Evolutionary conservation across 306 rosid genomes (phyloP), one percentile per base, ranked within the genome.

Genomic region (Calophaca sinica): DNA sequence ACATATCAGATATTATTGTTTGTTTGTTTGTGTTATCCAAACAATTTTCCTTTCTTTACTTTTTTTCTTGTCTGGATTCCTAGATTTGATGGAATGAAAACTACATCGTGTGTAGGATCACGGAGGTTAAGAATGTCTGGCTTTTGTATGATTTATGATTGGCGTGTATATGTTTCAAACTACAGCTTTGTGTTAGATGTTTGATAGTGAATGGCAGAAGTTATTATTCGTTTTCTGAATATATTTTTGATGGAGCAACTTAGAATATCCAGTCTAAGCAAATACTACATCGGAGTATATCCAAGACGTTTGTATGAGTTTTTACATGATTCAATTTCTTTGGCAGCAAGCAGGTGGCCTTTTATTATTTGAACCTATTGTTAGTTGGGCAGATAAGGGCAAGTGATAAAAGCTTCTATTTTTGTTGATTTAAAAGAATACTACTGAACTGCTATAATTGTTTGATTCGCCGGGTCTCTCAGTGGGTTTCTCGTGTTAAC

Each of bases 51-150:
- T 74, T 26, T 39, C 6, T 28, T 73, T n/a, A 63, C 3, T 8
- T 6, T 2, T 5, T 51, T 13, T 14, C 33, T 15, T 6, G 65
- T 11, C 5, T 59, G 5, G 59, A 38, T 69, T 69, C 20, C 33
- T 69, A 11, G 55, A 53, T 77, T 72, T 62, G 62, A 68, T 60
- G 67, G 39, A 14, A 31, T 42, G 68, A 77, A 73, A 67, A 71
- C 73, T 14, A 45, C 59, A 50, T 36, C 12, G 10, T 65, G 45
- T 67, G 14, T 35, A 36, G 44, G 45, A 74, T 72, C 48, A 38
- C 1, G 2, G 55, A 60, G 67, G 72, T 60, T 39, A 57, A 57
- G 41, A 65, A 39, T 59, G 39, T 36, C 38, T 11, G 44, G 26
- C 9, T 74, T 59, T 39, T 72, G 12, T 35, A n/a, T 35, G 20